phyloP scores from a whole-genome alignment of 805 yeast genomes.

The Ogataea degrootiae region DNA sequence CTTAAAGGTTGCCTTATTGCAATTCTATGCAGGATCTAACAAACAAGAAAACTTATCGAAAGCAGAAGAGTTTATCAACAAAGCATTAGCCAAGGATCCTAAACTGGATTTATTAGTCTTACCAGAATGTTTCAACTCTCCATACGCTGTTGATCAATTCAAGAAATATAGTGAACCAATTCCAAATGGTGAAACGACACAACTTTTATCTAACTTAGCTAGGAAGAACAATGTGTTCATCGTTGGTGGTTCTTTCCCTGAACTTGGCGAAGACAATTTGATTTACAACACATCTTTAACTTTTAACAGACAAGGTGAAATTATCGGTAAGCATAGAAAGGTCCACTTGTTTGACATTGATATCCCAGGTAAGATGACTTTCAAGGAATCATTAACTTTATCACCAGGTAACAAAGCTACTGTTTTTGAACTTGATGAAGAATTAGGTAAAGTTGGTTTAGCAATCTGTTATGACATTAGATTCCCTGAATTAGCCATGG shows the following conservation, averaged over 20 bases:
- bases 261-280: conserved; percentile 53
- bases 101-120: conserved; percentile 69
- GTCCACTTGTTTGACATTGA: conserved; percentile 90
- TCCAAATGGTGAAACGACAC: conserved; percentile 67
- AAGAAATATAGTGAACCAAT: conserved; percentile 84
- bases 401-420: conserved; percentile 82
- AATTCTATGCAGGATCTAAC: conserved; percentile 75
- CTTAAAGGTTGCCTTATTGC: conserved; percentile 78
- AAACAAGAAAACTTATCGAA: conserved; percentile 71
- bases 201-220: conserved; percentile 63
- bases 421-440: conserved; percentile 54
- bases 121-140: conserved; percentile 97
- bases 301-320: conserved; percentile 64
- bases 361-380: conserved; percentile 85
- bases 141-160: conserved; percentile 84
- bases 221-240: conserved; percentile 54
- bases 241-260: conserved; percentile 94
- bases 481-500: conserved; percentile 72
- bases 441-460: conserved; percentile 68
- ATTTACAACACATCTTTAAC: conserved; percentile 71
- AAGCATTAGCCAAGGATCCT: conserved; percentile 54
- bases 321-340: conserved; percentile 86
- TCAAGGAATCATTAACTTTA: conserved; percentile 73
- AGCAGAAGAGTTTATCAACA: conserved; percentile 57
- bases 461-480: conserved; percentile 84